phyloP scores from a whole-genome alignment of 306 rosid genomes.

The Cucumis hystrix region DNA sequence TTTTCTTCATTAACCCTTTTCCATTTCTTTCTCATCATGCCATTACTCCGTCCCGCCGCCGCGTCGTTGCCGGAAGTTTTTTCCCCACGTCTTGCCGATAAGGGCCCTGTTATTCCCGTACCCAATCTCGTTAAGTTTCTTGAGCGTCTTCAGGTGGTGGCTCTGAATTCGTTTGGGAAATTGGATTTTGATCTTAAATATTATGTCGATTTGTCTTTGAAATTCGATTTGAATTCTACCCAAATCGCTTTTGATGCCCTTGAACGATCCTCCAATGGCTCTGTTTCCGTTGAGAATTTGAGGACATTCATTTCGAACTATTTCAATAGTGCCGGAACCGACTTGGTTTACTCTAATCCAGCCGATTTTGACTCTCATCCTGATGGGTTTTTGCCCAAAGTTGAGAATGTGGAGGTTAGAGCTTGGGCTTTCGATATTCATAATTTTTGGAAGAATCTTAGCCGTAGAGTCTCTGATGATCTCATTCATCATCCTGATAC shows the following conservation, averaged over 20 bases:
- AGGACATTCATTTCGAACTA: conserved; percentile 17
- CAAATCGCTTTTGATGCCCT: conserved; percentile 38
- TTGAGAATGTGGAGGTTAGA: conserved; percentile 42
- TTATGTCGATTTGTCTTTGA: conserved; percentile 66
- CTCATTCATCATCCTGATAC: conserved; percentile 31
- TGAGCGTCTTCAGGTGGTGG: conserved; percentile 40
- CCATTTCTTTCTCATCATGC: not conserved
- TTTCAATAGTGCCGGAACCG: conserved; percentile 53
- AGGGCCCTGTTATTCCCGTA: conserved; percentile 21
- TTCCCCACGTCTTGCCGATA: not conserved
- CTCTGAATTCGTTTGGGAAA: conserved; percentile 25
- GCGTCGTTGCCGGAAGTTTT: not conserved
- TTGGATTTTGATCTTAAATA: conserved; percentile 50
- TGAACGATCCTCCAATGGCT: conserved; percentile 16
- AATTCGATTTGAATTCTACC: conserved; percentile 24
- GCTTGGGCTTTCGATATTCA: conserved; percentile 73
- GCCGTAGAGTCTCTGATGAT: conserved; percentile 28
- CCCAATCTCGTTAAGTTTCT: conserved; percentile 46
- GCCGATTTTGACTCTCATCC: conserved; percentile 51
- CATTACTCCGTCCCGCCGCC: not conserved
- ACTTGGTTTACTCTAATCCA: conserved; percentile 42
- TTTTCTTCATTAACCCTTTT: not conserved
- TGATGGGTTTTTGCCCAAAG: conserved; percentile 47
- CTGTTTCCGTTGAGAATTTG: conserved; percentile 21
- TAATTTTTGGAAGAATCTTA: conserved; percentile 62